Base-by-base conservation (phyloP, 106 monocot species). In the Hemerocallis citrina region DNA sequence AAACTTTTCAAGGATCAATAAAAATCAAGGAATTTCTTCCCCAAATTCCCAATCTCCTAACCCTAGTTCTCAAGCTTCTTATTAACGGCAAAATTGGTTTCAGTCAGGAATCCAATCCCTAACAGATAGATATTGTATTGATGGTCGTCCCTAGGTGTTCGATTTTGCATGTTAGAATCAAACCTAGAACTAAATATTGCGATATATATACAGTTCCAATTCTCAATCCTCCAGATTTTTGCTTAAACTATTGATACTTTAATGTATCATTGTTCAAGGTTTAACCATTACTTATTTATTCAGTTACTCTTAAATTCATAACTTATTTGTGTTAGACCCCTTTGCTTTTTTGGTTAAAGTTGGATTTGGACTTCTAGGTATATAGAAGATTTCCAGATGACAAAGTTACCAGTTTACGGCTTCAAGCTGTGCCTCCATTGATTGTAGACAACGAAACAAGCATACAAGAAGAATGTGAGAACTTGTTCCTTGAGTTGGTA, bases 391-490 rank as follows among this genome's bases (percentile, higher is more conserved):
- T 76, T 59, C 75, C 73, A 17, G 88, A 92, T 46, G 63, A 54
- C 31, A 84, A 62, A 40, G 74, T 98, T 32, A 79, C 76, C 40
- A 61, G 9, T 8, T 88, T 85, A 64, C 92, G 98, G 98, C 91
- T 98, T 66, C 84, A 77, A 64, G 61, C 85, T 66, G 92, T 98
- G 35, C 84, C 85, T 17, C 85, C 69, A 27, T 62, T 98, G 63
- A 85, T 88, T 56, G 68, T 70, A 21, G 98, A 98, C 62, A 98
- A 88, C 60, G 98, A 98, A 48, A 82, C 82, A 16, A 85, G 77
- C 78, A 79, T 98, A 61, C 87, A 92, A 73, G 92, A 98, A 52
- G 98, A 98, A 64, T 92, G 88, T 68, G 98, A 92, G 55, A 92
- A 77, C 55, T 61, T 92, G 68, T 98, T 98, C 70, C 92, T 98